These are phyloP conservation scores for Wickerhamomyces sydowiorum DNA, from an alignment of 805 yeast genomes.

Conservation along the genomic window DNA sequence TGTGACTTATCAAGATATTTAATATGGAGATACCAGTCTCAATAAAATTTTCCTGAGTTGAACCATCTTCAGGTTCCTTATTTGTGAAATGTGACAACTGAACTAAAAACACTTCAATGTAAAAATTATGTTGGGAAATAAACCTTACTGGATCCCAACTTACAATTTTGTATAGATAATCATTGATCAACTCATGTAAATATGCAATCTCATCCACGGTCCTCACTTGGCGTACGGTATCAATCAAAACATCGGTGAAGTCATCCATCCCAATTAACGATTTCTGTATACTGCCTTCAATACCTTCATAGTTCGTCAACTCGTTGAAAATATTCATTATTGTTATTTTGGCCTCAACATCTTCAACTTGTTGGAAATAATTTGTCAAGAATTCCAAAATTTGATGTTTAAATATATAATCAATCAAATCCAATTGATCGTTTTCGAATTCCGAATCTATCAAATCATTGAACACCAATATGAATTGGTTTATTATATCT, in stretches of 20 bases:
- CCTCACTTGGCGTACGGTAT: not conserved
- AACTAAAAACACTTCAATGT: slow-evolving; percentile 1
- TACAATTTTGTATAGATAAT: not conserved
- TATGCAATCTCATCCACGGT: not conserved
- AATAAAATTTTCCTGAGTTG: slow-evolving; percentile 6
- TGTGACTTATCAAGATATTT: not conserved
- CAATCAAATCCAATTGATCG: slow-evolving; percentile 2
- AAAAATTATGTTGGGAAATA: not conserved
- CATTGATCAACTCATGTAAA: not conserved
- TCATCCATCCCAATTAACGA: not conserved
- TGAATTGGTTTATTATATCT: slow-evolving; percentile 12
- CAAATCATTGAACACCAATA: slow-evolving; percentile 9
- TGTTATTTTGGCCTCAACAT: not conserved
- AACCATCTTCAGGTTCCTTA: not conserved
- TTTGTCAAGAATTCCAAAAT: not conserved
- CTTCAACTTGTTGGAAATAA: not conserved
- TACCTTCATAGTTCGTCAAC: not conserved
- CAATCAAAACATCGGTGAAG: not conserved
- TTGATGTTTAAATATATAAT: not conserved
- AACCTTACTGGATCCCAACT: not conserved
- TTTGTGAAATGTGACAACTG: slow-evolving; percentile 3
- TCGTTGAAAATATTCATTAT: not conserved
- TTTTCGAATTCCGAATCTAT: slow-evolving; percentile 11
- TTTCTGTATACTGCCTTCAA: not conserved
- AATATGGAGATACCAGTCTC: slow-evolving; percentile 10